A percentile compares a stretch with the other conserved stretches of the same genome.
phyloP scores from a whole-genome alignment of 495 filamentous ascomycete species.

The Extremus antarcticus region DNA sequence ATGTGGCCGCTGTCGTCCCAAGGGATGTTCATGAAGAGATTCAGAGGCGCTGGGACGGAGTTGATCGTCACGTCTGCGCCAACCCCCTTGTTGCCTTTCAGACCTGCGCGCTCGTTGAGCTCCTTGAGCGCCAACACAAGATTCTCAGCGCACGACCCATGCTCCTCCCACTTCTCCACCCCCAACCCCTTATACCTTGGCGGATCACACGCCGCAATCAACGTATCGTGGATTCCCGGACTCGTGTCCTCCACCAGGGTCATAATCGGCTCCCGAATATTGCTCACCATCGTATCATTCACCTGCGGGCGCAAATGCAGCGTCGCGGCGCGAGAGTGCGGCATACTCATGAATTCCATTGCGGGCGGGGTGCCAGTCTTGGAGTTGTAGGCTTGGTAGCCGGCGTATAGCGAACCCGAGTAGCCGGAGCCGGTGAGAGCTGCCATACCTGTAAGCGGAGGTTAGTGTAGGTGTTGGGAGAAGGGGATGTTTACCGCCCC shows the following conservation, averaged over 20 bases:
- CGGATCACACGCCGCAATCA: conserved; percentile 33
- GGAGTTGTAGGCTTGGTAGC: conserved; percentile 29
- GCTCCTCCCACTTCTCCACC: conserved; percentile 27
- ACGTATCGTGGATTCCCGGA: conserved; percentile 31
- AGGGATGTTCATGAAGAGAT: conserved; percentile 35
- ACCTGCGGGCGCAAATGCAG: conserved; percentile 26
- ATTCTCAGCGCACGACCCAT: conserved; percentile 33
- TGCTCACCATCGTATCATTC: conserved; percentile 28
- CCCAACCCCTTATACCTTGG: conserved; percentile 25
- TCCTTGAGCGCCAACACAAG: conserved; percentile 33
- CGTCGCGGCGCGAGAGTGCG: conserved; percentile 26
- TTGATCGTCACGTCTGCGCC: conserved; percentile 27
- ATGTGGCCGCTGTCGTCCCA: conserved; percentile 24
- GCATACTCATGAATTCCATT: conserved; percentile 33
- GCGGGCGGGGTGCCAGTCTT: conserved; percentile 7
- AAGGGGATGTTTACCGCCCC: conserved; percentile 15
- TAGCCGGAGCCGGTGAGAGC: conserved; percentile 26
- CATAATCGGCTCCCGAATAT: conserved; percentile 29
- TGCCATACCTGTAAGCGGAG: conserved; percentile 8
- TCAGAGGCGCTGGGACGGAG: conserved; percentile 30
- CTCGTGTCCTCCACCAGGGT: conserved; percentile 32
- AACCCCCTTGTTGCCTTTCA: conserved; percentile 29
- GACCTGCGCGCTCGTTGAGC: conserved; percentile 29
- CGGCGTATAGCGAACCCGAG: conserved; percentile 28
- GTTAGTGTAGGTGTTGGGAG: conserved; percentile 8